These are phyloP conservation scores for Sporothrix globosa DNA, from an alignment of 2,329 filamentous ascomycete genomes.

Conservation along the genomic window DNA sequence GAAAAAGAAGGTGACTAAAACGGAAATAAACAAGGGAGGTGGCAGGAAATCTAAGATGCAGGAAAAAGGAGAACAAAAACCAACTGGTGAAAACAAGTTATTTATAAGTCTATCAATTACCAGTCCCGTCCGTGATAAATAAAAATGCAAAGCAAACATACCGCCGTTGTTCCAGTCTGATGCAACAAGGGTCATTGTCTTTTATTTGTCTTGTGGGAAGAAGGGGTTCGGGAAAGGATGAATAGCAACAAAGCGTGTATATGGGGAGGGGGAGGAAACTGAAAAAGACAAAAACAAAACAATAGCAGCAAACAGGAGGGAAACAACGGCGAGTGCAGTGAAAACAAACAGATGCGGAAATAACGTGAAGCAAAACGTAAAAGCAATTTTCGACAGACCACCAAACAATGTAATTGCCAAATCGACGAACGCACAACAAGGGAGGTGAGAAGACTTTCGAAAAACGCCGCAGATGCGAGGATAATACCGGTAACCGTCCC, in stretches of 20 bases:
- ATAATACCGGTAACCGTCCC: conserved; percentile 34
- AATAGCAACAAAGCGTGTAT: not conserved
- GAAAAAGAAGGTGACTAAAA: not conserved
- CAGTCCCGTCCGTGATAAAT: conserved; percentile 42
- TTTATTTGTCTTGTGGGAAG: conserved; percentile 36
- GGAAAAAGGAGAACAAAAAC: conserved; percentile 36
- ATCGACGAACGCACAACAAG: conserved; percentile 36
- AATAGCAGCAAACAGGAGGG: conserved; percentile 34
- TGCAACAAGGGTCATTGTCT: conserved; percentile 44
- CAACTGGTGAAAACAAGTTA: conserved; percentile 29
- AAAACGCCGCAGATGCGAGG: conserved; percentile 39
- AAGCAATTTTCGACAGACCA: conserved; percentile 20
- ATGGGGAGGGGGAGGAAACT: conserved; percentile 31
- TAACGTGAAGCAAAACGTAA: conserved; percentile 37
- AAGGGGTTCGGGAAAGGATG: not conserved
- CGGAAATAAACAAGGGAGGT: not conserved
- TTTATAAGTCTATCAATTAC: conserved; percentile 44
- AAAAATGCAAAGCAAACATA: conserved; percentile 44
- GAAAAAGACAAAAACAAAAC: conserved; percentile 29
- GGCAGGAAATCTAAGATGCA: conserved; percentile 21
- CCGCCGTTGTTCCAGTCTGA: conserved; percentile 46
- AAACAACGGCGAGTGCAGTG: conserved; percentile 32
- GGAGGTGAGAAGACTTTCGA: conserved; percentile 36
- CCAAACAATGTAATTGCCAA: conserved; percentile 25
- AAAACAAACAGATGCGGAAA: conserved; percentile 35